These are phyloP conservation scores for Russula earlei DNA, from an alignment of 768 basidiomycete genomes.

Conservation along the genomic window DNA sequence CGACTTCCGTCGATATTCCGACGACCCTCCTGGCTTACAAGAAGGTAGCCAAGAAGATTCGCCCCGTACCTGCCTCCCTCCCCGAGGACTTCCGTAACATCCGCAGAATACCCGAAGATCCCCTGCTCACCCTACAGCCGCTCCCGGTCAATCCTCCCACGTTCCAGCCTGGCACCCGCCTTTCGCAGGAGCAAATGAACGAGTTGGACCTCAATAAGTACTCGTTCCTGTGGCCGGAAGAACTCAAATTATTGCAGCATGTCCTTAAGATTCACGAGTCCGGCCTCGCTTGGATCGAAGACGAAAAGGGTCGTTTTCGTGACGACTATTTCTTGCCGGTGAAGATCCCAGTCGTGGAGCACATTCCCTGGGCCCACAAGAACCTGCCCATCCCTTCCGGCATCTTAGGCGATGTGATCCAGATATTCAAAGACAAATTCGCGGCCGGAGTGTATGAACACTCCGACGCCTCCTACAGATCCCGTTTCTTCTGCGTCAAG, in stretches of 20 bases:
- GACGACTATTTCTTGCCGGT: neutral
- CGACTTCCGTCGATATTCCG: too few relatives aligned
- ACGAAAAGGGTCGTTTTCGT: neutral
- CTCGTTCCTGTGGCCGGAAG: neutral
- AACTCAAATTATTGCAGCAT: neutral
- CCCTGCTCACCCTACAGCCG: too few relatives aligned
- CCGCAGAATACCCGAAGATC: too few relatives aligned
- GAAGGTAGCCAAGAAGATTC: too few relatives aligned
- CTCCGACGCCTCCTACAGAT: neutral
- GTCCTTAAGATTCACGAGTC: neutral
- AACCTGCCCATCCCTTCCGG: neutral
- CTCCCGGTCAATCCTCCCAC: too few relatives aligned
- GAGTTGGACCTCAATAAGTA: neutral
- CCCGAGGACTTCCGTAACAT: too few relatives aligned
- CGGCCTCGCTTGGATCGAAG: neutral
- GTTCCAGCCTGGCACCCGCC: too few relatives aligned
- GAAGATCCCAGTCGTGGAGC: neutral
- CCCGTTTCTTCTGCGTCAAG: slow-evolving; percentile 19
- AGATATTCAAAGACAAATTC: too few relatives aligned
- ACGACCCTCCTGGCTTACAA: too few relatives aligned
- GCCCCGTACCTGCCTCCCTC: too few relatives aligned
- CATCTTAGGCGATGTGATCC: neutral
- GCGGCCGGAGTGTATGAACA: too few relatives aligned
- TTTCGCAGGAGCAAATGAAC: neutral
- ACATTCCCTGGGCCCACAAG: neutral